phyloP scores from a whole-genome alignment of 23 red algal species.

The Gracilaria gracilis region DNA sequence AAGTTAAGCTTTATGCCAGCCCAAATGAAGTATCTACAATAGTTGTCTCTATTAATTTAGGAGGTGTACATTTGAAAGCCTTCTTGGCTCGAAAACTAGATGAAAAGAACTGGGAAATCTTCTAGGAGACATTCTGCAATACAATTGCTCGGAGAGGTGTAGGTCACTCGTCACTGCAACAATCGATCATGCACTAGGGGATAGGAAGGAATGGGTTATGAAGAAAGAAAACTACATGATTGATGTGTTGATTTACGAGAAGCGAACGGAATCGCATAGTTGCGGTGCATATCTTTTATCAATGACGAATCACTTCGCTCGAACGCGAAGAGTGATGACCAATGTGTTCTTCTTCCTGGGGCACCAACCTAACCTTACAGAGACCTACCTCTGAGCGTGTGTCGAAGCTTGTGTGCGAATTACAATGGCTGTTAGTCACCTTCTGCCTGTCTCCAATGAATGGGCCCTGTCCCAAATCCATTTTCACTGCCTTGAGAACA shows the following conservation, averaged over 20 bases:
- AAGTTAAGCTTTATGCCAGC: too few relatives aligned
- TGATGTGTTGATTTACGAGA: neutral
- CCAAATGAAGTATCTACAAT: too few relatives aligned
- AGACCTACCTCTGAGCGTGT: neutral
- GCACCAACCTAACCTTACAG: neutral
- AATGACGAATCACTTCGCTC: neutral
- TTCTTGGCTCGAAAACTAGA: neutral
- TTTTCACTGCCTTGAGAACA: neutral
- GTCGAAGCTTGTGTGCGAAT: neutral
- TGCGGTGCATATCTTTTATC: neutral
- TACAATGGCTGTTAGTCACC: neutral
- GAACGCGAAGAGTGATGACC: neutral
- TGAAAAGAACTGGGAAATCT: neutral
- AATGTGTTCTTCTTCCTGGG: neutral
- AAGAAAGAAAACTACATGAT: constrained; percentile 2
- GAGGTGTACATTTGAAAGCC: too few relatives aligned
- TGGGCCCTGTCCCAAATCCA: neutral
- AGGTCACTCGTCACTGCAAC: neutral
- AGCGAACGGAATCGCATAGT: neutral
- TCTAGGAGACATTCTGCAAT: neutral
- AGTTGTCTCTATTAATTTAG: too few relatives aligned
- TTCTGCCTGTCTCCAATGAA: neutral
- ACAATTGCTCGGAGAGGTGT: neutral
- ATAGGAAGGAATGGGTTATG: neutral
- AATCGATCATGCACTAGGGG: neutral